These are phyloP conservation scores for Penicillium sp. DNA, from an alignment of 2,329 filamentous ascomycete genomes.

Conservation along the genomic window DNA sequence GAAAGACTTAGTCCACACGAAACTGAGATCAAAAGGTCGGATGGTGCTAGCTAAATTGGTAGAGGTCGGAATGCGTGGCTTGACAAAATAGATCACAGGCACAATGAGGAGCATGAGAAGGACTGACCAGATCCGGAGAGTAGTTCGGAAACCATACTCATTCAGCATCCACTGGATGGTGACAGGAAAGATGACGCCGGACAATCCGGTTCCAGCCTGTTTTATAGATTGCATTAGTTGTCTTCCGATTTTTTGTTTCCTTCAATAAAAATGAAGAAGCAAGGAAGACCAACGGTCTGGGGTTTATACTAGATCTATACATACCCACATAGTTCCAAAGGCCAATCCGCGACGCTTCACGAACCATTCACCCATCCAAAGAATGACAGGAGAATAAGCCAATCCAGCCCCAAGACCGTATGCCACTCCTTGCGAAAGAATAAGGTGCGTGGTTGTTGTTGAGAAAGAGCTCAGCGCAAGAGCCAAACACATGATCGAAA, in stretches of 20 bases:
- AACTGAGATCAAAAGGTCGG: constrained; percentile 24
- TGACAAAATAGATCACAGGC: constrained; percentile 43
- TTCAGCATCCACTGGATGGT: constrained; percentile 43
- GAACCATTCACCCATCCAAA: constrained; percentile 13
- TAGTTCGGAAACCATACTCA: constrained; percentile 44
- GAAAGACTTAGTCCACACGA: constrained; percentile 36
- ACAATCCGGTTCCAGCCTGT: constrained; percentile 21
- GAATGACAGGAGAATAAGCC: constrained; percentile 8
- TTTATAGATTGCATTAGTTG: not conserved
- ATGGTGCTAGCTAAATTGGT: not conserved
- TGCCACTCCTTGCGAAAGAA: constrained; percentile 10
- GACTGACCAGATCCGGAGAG: constrained; percentile 42
- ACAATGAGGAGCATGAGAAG: constrained; percentile 38
- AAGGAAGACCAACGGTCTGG: too few relatives aligned
- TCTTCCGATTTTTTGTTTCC: too few relatives aligned
- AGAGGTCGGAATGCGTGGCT: constrained; percentile 34
- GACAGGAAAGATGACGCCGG: constrained; percentile 46
- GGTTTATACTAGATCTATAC: not conserved
- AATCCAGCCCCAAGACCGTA: constrained; percentile 8
- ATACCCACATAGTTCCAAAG: constrained; percentile 43
- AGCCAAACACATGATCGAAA: constrained; percentile 9
- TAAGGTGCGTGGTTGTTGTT: constrained; percentile 7
- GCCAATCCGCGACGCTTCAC: constrained; percentile 37
- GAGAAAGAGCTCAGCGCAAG: constrained; percentile 10
- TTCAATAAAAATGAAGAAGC: too few relatives aligned